Conservation (phyloP, 2,329 filamentous ascomycete species). For the Neurospora sp. region DNA sequence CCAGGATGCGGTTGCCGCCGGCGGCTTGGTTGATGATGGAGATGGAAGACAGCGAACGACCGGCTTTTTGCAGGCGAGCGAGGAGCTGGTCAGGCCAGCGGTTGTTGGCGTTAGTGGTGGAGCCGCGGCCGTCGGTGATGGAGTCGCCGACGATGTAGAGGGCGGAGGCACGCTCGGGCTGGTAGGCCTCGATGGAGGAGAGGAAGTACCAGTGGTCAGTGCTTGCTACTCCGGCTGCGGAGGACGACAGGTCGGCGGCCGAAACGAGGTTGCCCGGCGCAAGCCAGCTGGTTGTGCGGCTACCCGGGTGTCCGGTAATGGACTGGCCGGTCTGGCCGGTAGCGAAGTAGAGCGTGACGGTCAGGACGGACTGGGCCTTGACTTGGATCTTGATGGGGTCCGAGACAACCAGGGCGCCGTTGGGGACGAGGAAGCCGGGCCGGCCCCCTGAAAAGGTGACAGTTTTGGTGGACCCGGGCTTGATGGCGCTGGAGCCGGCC, state of each 20-base stretch:
- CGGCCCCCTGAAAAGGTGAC: conserved; percentile 45
- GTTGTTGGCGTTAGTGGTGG: conserved; percentile 47
- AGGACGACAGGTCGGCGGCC: conserved; percentile 26
- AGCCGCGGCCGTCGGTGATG: conserved; percentile 55
- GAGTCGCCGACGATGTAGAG: conserved; percentile 54
- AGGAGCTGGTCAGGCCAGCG: conserved; percentile 35
- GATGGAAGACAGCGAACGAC: conserved; percentile 22
- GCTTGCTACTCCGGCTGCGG: too few relatives aligned
- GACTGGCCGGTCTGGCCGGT: conserved; percentile 41
- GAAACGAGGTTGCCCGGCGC: conserved; percentile 40
- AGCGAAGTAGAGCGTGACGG: conserved; percentile 48
- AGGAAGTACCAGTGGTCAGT: conserved; percentile 49
- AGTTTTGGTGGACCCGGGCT: conserved; percentile 33
- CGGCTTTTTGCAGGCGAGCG: conserved; percentile 27
- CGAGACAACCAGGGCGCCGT: conserved; percentile 45
- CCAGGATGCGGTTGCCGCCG: conserved; percentile 51
- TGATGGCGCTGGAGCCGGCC: conserved; percentile 38
- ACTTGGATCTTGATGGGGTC: conserved; percentile 46
- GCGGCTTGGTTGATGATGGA: conserved; percentile 51
- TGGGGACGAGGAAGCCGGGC: conserved; percentile 38
- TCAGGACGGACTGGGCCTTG: conserved; percentile 36
- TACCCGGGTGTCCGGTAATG: conserved; percentile 53
- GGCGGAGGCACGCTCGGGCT: conserved; percentile 27
- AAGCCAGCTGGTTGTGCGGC: conserved; percentile 46
- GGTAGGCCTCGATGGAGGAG: conserved; percentile 45